phyloP scores from a whole-genome alignment of 139 green algal genomes.

The Asterochloris sp. region DNA sequence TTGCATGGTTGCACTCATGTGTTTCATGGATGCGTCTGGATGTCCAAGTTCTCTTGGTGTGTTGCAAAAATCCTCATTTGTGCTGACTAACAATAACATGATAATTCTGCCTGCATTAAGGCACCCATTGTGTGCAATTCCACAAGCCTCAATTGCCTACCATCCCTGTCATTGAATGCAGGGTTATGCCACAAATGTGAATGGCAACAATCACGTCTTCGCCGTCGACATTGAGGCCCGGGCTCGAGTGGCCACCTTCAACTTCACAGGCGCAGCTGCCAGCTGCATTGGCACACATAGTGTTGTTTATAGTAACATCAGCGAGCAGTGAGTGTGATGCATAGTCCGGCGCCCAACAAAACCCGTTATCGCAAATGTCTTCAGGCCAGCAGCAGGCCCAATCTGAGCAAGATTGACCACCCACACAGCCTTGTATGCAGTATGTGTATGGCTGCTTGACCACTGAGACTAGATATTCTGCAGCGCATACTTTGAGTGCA shows the following conservation, averaged over 20 bases:
- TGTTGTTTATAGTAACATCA: slow-evolving; percentile 16
- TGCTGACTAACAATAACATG: too few relatives aligned
- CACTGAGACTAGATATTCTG: not conserved
- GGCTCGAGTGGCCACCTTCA: not conserved
- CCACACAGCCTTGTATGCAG: not conserved
- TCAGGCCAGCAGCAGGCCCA: not conserved
- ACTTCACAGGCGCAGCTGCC: slow-evolving; percentile 1
- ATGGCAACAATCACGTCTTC: slow-evolving; percentile 10
- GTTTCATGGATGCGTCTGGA: too few relatives aligned
- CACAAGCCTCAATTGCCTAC: too few relatives aligned
- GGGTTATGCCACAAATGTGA: slow-evolving; percentile 20
- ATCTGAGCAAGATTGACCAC: not conserved
- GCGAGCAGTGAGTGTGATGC: not conserved
- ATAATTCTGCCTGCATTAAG: too few relatives aligned
- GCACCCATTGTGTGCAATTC: too few relatives aligned
- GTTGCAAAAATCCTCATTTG: too few relatives aligned
- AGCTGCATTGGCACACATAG: slow-evolving; percentile 14
- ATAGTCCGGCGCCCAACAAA: too few relatives aligned
- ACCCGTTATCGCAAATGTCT: too few relatives aligned
- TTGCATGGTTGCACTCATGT: too few relatives aligned
- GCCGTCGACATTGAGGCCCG: not conserved
- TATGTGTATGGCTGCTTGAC: not conserved
- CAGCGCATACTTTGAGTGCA: slow-evolving; percentile 21
- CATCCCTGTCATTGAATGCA: too few relatives aligned
- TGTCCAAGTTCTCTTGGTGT: too few relatives aligned